Conservation (phyloP, 352 stramenopile genomes). For the Pythium pyrilobum region DNA sequence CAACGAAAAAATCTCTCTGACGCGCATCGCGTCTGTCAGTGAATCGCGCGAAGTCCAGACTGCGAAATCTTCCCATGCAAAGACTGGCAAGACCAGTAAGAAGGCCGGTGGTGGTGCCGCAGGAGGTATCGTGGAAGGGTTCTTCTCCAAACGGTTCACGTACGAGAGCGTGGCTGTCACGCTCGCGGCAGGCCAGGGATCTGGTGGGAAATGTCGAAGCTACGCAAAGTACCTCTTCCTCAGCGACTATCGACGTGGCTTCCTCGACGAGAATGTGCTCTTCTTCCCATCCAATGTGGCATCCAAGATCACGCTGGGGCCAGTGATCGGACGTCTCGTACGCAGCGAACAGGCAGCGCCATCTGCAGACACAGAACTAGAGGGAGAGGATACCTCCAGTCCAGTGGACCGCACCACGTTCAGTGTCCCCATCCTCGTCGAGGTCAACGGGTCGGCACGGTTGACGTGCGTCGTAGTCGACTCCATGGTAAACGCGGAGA, state of each 20-base stretch:
- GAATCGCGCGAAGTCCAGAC: conserved; percentile 18
- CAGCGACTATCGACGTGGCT: conserved; percentile 45
- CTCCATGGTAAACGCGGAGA: conserved; percentile 48
- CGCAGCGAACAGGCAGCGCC: conserved; percentile 1
- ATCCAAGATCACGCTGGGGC: conserved; percentile 41
- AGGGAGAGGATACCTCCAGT: not conserved
- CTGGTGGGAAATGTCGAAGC: conserved; percentile 13
- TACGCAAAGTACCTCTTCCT: conserved; percentile 42
- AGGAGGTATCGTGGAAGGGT: conserved; percentile 25
- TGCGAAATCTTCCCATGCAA: conserved; percentile 14
- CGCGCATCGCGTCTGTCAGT: conserved; percentile 55
- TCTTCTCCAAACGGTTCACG: conserved; percentile 73
- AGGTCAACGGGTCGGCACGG: conserved; percentile 45
- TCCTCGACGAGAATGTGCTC: conserved; percentile 43
- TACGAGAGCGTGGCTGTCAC: conserved; percentile 31
- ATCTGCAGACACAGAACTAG: not conserved
- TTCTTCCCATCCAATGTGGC: conserved; percentile 42
- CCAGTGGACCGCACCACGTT: not conserved
- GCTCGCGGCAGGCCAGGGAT: too few relatives aligned
- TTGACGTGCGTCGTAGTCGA: conserved; percentile 62
- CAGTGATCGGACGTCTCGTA: conserved; percentile 50
- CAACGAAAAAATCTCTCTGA: conserved; percentile 39
- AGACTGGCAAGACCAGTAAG: conserved; percentile 14
- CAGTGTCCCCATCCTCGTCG: conserved; percentile 52
- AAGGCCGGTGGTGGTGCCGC: not conserved